Base-by-base conservation (phyloP, 2,329 filamentous ascomycete genomes). In the Mycogone perniciosa region DNA sequence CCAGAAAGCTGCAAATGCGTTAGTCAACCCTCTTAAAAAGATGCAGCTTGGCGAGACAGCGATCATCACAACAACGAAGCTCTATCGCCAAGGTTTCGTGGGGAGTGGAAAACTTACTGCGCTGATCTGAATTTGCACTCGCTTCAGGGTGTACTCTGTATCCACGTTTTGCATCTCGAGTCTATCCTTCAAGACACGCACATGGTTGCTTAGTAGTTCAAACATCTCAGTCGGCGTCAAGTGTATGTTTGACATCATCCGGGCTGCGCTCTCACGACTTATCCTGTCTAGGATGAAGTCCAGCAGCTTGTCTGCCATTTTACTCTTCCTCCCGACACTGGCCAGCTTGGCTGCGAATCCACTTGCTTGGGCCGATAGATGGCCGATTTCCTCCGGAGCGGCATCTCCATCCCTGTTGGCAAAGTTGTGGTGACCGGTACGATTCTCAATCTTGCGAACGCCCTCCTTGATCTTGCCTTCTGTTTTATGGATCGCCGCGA, bases 61-160 rank as follows among this genome's bases (percentile, higher is more conserved):
- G 20, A 20, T 20, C 2, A 3, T 3, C 20, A n/a, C 9, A 8
- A 27, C 6, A 30, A 9, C 35, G 9, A 40, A 31, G 31, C 20
- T 20, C 20, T 20, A 20, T 20, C 20, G 20, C 20, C 20, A 20
- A 20, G 20, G 20, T 20, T 11, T 29, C 11, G 20, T 49, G 11
- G 42, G 6, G 20, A 9, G 13, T 9, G 13, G 5, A 38, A 9
- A 26, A 61, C 66, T 52, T 60, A 69, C 67, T n/a, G 64, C 67
- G 44, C 64, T 61, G 35, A 69, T 69, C 38, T 72, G 70, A n/a
- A 71, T 62, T 26, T 71, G 62, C 1, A 69, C 64, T 9, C 70
- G 64, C 53, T 68, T 69, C 48, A 65, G 48, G 1, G 61, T 65
- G 37, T 67, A 71, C 1, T 65, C 60, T 29, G 61, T 65, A 48